These are phyloP conservation scores for Neurospora pannonica DNA, from an alignment of 495 filamentous ascomycete genomes.

Conservation along the genomic window DNA sequence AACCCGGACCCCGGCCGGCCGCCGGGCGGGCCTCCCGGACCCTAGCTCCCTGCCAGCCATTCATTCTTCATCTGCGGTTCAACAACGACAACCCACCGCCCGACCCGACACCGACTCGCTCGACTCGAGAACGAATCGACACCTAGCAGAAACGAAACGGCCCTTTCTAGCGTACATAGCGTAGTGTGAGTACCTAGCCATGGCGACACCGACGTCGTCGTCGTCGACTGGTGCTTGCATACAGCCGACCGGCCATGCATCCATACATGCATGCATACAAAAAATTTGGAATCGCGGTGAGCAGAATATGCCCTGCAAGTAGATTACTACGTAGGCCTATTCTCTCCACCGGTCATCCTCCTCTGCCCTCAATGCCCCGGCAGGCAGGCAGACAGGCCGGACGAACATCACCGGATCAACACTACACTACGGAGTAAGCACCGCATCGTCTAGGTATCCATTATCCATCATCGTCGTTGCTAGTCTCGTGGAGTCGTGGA, in stretches of 20 bases:
- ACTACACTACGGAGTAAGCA: not conserved
- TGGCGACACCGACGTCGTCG: not conserved
- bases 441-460: not conserved
- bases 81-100: not conserved
- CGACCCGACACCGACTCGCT: not conserved
- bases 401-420: not conserved
- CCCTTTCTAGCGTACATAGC: not conserved
- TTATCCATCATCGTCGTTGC: not conserved
- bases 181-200: not conserved
- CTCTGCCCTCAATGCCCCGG: not conserved
- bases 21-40: not conserved
- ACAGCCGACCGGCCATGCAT: not conserved
- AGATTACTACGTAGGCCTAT: not conserved
- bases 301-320: not conserved
- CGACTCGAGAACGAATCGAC: not conserved
- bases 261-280: not conserved
- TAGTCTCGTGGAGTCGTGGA: not conserved
- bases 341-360: not conserved
- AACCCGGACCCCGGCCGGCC: not conserved
- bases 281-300: not conserved
- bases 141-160: not conserved
- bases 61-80: not conserved
- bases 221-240: not conserved
- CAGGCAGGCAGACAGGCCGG: not conserved
- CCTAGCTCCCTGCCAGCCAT: not conserved